A percentile compares a stretch with the other conserved stretches of the same genome.
These are phyloP conservation scores for Leishmania amazonensis DNA, from an alignment of 208 protist genomes.

Conservation along the genomic window DNA sequence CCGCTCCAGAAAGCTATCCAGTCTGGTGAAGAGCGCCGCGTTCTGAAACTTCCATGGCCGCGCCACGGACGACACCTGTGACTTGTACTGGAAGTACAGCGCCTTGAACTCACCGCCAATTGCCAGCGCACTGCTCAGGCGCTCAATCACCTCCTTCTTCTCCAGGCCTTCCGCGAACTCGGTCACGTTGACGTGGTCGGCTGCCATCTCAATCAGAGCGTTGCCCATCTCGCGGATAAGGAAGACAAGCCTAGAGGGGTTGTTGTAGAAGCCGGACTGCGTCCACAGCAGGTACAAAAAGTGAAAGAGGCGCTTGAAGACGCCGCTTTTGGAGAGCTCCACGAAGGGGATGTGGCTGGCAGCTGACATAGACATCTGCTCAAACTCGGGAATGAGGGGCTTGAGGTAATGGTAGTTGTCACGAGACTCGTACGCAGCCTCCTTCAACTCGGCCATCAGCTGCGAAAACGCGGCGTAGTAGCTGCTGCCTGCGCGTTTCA, in stretches of 20 bases:
- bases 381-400: slow-evolving; percentile 85
- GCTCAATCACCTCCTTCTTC: slow-evolving; percentile 93
- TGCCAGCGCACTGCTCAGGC: slow-evolving; percentile 80
- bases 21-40: slow-evolving; percentile 92
- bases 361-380: slow-evolving; percentile 66
- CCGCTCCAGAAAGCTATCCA: slow-evolving; percentile 96
- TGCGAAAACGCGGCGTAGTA: slow-evolving; percentile 90
- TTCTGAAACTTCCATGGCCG: slow-evolving; percentile 96
- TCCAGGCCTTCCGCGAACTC: slow-evolving; percentile 93
- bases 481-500: slow-evolving; percentile 91
- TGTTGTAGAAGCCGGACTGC: slow-evolving; percentile 94
- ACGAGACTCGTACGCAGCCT: slow-evolving; percentile 80
- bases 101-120: slow-evolving; percentile 95
- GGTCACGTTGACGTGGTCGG: slow-evolving; percentile 88
- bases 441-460: slow-evolving; percentile 89
- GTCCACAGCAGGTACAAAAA: slow-evolving; percentile 95
- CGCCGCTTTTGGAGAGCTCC: slow-evolving; percentile 73
- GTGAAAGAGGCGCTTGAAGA: slow-evolving; percentile 93
- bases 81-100: slow-evolving; percentile 95
- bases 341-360: slow-evolving; percentile 72
- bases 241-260: slow-evolving; percentile 89
- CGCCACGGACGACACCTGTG: slow-evolving; percentile 67
- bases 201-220: slow-evolving; percentile 93
- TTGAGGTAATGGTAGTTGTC: slow-evolving; percentile 94
- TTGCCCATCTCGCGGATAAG: slow-evolving; percentile 96